Evolutionary conservation across 2,329 filamentous ascomycete species (phyloP).

Genomic region (Diaporthe batatas): DNA sequence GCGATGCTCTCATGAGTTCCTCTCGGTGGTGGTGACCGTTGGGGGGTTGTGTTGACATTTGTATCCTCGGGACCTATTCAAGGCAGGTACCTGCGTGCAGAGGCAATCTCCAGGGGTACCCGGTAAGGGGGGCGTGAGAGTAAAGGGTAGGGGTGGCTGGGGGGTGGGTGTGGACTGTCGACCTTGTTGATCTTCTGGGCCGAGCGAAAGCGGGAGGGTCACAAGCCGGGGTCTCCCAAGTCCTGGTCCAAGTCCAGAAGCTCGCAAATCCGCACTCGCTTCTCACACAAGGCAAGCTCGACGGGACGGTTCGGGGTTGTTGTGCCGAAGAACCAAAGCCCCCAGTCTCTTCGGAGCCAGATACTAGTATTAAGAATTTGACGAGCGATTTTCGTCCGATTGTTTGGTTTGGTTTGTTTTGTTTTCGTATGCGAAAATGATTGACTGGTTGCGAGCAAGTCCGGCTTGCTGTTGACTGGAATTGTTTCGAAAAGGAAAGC

Average conservation of each 20-base stretch:
- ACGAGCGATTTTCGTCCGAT: conserved; percentile 41
- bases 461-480: conserved; percentile 68
- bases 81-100: conserved; percentile 57
- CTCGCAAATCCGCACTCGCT: conserved; percentile 41
- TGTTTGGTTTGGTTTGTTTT: conserved; percentile 47
- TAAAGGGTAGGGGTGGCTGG: conserved; percentile 44
- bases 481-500: conserved; percentile 41
- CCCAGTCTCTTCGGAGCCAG: conserved; percentile 50
- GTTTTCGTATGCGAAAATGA: conserved; percentile 53
- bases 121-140: conserved; percentile 48
- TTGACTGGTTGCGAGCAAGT: conserved; percentile 69
- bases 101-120: conserved; percentile 40
- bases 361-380: conserved; percentile 56
- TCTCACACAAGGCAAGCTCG: conserved; percentile 47
- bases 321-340: conserved; percentile 49
- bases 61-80: conserved; percentile 56
- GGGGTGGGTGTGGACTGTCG: conserved; percentile 45
- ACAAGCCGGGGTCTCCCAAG: conserved; percentile 49
- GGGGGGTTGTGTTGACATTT: conserved; percentile 78
- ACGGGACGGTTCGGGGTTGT: conserved; percentile 51
- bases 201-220: conserved; percentile 58
- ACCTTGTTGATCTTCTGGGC: conserved; percentile 47
- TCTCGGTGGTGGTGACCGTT: conserved; percentile 60
- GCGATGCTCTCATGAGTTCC: conserved; percentile 62
- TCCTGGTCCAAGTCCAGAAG: conserved; percentile 51